These are phyloP conservation scores for Serendipita sp. DNA, from an alignment of 768 basidiomycete genomes.

Conservation along the genomic window DNA sequence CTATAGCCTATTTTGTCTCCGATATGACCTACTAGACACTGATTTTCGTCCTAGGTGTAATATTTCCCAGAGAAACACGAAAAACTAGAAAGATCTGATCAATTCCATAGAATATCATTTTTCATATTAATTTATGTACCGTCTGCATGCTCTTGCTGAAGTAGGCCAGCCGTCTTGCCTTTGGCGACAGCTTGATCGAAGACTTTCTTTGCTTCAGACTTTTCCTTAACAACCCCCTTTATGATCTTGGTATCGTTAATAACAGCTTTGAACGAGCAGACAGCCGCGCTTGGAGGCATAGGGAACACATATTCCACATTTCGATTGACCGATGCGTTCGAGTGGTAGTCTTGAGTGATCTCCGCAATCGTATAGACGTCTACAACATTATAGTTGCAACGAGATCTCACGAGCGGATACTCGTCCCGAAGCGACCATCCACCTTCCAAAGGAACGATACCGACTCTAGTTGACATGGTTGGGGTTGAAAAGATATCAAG, in stretches of 20 bases:
- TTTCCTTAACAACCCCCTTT: conserved; percentile 20
- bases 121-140: not conserved
- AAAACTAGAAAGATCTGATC: no score
- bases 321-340: not conserved
- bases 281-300: conserved; percentile 36
- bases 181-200: no score
- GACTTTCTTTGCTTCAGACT: not conserved
- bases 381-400: not conserved
- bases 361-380: not conserved
- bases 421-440: not conserved
- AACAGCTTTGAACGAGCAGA: conserved; percentile 14
- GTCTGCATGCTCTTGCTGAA: conserved; percentile 7
- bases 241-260: conserved; percentile 28
- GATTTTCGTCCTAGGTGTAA: no score
- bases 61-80: no score
- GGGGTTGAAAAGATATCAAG: no score
- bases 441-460: no score
- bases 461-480: no score
- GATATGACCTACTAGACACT: no score
- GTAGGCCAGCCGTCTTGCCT: not conserved
- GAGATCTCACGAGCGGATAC: not conserved
- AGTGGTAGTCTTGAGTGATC: conserved; percentile 3
- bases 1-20: no score
- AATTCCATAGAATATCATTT: no score
- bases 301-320: conserved; percentile 35